These are phyloP conservation scores for Metarhizium brunneum DNA, from an alignment of 2,329 filamentous ascomycete species.

Conservation along the genomic window DNA sequence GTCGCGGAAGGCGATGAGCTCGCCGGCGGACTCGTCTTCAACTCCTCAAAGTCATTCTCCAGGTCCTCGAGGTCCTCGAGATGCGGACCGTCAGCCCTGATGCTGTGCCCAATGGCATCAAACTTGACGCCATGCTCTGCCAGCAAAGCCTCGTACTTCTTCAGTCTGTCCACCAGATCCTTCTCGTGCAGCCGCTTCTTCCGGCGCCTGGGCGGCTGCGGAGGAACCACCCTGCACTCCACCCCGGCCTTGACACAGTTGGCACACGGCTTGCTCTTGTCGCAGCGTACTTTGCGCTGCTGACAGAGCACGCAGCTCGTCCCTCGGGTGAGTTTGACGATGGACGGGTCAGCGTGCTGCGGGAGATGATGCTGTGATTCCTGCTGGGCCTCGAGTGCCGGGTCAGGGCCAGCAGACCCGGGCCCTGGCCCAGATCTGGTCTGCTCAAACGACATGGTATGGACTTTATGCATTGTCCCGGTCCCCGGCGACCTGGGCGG, in stretches of 20 bases:
- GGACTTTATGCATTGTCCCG: not conserved
- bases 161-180: constrained; percentile 60
- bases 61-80: constrained; percentile 46
- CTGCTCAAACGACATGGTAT: constrained; percentile 6
- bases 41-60: constrained; percentile 44
- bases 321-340: constrained; percentile 47
- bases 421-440: constrained; percentile 1
- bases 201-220: constrained; percentile 46
- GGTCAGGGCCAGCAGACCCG: constrained; percentile 9
- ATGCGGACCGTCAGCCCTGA: constrained; percentile 18
- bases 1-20: constrained; percentile 24
- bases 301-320: constrained; percentile 65
- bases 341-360: constrained; percentile 28
- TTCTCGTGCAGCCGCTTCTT: constrained; percentile 60
- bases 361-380: constrained; percentile 12
- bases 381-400: constrained; percentile 5
- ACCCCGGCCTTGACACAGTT: constrained; percentile 56
- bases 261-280: constrained; percentile 62
- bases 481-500: not conserved
- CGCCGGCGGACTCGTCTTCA: constrained; percentile 42
- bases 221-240: constrained; percentile 51
- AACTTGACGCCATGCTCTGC: constrained; percentile 59
- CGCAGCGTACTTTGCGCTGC: constrained; percentile 66
- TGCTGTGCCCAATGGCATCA: constrained; percentile 50
- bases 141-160: constrained; percentile 58